These are phyloP conservation scores for Leccinum proximum DNA, from an alignment of 1,284 basidiomycete genomes.

Conservation along the genomic window DNA sequence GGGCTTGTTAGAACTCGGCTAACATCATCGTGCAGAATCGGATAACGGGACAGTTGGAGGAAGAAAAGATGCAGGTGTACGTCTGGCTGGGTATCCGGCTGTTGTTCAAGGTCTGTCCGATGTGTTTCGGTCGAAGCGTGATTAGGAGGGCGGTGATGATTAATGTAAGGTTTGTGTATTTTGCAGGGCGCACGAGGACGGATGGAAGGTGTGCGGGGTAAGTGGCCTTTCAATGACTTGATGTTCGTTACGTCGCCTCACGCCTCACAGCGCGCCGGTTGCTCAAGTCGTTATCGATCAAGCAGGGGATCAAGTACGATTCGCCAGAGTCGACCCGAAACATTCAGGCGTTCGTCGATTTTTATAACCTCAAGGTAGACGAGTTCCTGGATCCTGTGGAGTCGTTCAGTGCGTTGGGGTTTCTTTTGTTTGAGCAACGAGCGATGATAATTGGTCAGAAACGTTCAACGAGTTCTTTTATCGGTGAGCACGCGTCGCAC, in stretches of 20 bases:
- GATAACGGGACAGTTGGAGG: constrained; percentile 87
- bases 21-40: constrained; percentile 97
- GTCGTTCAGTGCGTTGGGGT: constrained; percentile 66
- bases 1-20: constrained; percentile 70
- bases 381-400: constrained; percentile 85
- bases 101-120: constrained; percentile 72
- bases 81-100: constrained; percentile 91
- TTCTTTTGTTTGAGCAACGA: background rate
- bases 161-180: background rate
- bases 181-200: constrained; percentile 74
- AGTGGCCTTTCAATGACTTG: constrained; percentile 19
- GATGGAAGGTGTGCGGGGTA: constrained; percentile 90
- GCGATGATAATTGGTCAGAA: constrained; percentile 40
- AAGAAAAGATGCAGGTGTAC: constrained; percentile 98
- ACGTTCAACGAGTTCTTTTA: constrained; percentile 94
- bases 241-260: background rate
- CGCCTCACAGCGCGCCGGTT: constrained; percentile 45
- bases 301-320: constrained; percentile 95
- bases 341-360: constrained; percentile 87
- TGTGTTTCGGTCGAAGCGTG: constrained; percentile 1
- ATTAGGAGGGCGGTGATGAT: background rate
- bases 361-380: constrained; percentile 82
- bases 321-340: constrained; percentile 80
- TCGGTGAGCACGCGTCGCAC: constrained; percentile 35
- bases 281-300: constrained; percentile 88